Base-by-base conservation (phyloP, 257 asterid genomes). In the Ehretia macrophylla region DNA sequence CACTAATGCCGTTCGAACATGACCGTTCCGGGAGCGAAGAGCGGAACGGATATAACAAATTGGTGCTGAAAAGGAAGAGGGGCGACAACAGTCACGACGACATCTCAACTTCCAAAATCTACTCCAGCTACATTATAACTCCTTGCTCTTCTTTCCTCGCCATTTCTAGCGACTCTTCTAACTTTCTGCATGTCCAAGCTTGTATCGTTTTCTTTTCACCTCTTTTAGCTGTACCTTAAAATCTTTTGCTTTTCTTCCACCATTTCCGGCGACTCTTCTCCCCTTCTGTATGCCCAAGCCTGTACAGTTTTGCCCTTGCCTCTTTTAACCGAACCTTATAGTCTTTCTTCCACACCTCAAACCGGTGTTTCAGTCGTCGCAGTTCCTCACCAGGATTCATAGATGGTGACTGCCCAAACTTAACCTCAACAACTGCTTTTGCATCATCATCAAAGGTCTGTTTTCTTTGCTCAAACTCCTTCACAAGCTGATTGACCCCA, bases 331-430 rank as follows among this genome's bases (percentile, higher is more conserved):
- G 84, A n/a, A 56, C 68, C 71, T 82, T 86, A 71, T 72, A 82
- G 32, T 83, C 93, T 53, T 78, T 83, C 63, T 71, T 84, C 95
- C 95, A 92, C 13, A 68, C 64, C 74, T 81, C 81, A 47, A 88
- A 85, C 74, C 70, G 72, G 47, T 60, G 72, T 71, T 84, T 88
- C 55, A 88, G 78, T 69, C 71, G 78, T 53, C 81, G 77, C 12
- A 74, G 44, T 45, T 88, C 89, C 55, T 75, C 84, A 0, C 63
- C 37, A 22, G 77, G 75, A 66, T 68, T 64, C 57, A 47, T 16
- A 18, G 76, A 49, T 18, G 51, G 47, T 20, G 74, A 21, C 52
- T 63, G 72, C 45, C 72, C 84, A 14, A 85, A 44, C 59, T 80
- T 80, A 61, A 66, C 71, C 63, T 77, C 84, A 17, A 63, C 70